Evolutionary conservation across 2,329 filamentous ascomycete genomes (phyloP).

Genomic region (Fusarium protoensiforme): DNA sequence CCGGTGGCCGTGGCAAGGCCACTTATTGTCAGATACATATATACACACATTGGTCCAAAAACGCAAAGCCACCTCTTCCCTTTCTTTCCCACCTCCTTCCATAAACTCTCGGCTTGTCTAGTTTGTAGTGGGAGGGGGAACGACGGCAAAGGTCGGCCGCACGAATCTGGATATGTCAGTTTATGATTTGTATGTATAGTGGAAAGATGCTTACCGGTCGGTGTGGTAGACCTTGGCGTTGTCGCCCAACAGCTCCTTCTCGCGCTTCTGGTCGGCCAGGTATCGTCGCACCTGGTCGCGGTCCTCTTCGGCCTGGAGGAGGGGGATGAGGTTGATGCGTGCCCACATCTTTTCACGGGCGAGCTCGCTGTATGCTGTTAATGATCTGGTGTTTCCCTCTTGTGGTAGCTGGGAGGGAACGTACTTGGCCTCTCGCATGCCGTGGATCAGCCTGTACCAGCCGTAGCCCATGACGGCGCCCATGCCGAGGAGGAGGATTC

Average conservation of each 20-base stretch:
- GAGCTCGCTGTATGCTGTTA: constrained; percentile 74
- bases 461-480: constrained; percentile 87
- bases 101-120: constrained; percentile 11
- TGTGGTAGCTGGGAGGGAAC: constrained; percentile 44
- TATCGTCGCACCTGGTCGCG: constrained; percentile 91
- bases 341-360: constrained; percentile 98
- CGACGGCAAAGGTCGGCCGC: constrained; percentile 80
- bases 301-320: constrained; percentile 96
- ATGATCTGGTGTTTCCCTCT: background rate
- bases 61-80: background rate
- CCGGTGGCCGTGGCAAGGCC: constrained; percentile 12
- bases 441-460: constrained; percentile 86
- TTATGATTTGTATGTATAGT: background rate
- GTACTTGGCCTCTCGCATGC: constrained; percentile 92
- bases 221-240: constrained; percentile 88
- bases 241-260: constrained; percentile 89
- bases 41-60: constrained; percentile 31
- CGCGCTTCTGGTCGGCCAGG: constrained; percentile 86
- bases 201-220: constrained; percentile 73
- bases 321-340: constrained; percentile 91
- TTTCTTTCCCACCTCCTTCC: constrained; percentile 10
- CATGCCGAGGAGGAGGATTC: constrained; percentile 80
- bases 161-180: constrained; percentile 70
- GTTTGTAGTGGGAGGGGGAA: constrained; percentile 73
- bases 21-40: constrained; percentile 39